Evolutionary conservation across 1,139 yeast species (phyloP).

Genomic region (Scheffersomyces quercinus): DNA sequence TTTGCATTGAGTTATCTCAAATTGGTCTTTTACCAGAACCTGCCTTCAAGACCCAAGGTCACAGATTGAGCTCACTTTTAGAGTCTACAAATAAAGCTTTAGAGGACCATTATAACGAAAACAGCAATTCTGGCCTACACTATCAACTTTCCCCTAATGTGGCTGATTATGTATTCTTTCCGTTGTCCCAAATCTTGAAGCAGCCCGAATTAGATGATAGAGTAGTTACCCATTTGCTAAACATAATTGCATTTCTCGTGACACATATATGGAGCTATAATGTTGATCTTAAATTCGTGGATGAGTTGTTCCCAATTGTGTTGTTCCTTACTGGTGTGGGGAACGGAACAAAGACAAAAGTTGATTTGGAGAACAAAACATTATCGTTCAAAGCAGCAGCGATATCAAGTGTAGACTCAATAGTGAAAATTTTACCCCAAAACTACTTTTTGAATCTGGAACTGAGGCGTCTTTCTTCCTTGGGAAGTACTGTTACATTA

Average conservation of each 20-base stretch:
- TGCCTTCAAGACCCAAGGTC: conserved; percentile 8
- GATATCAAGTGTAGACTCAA: conserved; percentile 15
- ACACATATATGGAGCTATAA: conserved; percentile 34
- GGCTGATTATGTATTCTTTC: conserved; percentile 47
- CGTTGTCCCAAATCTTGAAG: conserved; percentile 36
- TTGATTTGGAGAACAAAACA: conserved; percentile 6
- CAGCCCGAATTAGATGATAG: conserved; percentile 23
- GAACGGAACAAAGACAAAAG: conserved; percentile 1
- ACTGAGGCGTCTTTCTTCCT: conserved; percentile 20
- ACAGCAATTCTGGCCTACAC: conserved; percentile 9
- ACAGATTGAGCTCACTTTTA: conserved; percentile 1
- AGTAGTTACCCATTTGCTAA: conserved; percentile 23
- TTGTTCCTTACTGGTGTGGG: conserved; percentile 24
- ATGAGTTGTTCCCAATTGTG: conserved; percentile 38
- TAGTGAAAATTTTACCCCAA: conserved; percentile 19
- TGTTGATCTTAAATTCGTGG: conserved; percentile 25
- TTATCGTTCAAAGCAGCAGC: conserved; percentile 22
- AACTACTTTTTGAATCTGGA: conserved; percentile 20
- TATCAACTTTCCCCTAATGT: conserved; percentile 31
- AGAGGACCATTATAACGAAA: conserved; percentile 14
- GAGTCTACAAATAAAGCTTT: conserved; percentile 10
- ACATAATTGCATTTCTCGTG: conserved; percentile 30
- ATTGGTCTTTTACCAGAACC: conserved; percentile 17
- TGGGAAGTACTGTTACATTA: conserved; percentile 29
- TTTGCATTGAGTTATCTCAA: conserved; percentile 34